Conservation (phyloP, 768 basidiomycete species). For the Lactarius quietus region DNA sequence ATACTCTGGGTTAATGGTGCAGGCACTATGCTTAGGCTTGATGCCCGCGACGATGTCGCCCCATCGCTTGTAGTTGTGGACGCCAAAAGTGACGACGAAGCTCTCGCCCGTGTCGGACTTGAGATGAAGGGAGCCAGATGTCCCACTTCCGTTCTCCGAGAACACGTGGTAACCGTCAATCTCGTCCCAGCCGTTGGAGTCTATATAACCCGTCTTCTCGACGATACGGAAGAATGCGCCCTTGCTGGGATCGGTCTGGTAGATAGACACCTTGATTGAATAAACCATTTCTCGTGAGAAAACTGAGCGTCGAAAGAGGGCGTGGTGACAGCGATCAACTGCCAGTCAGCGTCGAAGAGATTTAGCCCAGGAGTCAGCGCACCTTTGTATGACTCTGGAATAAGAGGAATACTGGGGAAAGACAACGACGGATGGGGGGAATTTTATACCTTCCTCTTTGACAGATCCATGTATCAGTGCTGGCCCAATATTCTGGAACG, state of each 20-base stretch:
- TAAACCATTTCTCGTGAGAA: constrained; percentile 13
- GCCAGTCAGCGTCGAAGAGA: too few relatives aligned
- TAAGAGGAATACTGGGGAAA: background rate
- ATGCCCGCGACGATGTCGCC: constrained; percentile 38
- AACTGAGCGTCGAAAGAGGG: too few relatives aligned
- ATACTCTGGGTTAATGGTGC: too few relatives aligned
- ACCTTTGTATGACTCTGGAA: too few relatives aligned
- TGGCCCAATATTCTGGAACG: too few relatives aligned
- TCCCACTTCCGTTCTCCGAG: constrained; percentile 39
- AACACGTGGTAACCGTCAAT: constrained; percentile 29
- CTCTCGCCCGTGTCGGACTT: constrained; percentile 27
- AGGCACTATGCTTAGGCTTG: background rate
- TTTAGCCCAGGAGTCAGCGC: too few relatives aligned
- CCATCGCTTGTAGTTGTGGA: constrained; percentile 42
- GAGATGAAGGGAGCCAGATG: constrained; percentile 39
- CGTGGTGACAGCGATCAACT: too few relatives aligned
- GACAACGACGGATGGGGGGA: too few relatives aligned
- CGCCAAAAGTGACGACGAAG: constrained; percentile 37
- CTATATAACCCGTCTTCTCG: constrained; percentile 37
- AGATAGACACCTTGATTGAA: constrained; percentile 26
- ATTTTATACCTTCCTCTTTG: too few relatives aligned
- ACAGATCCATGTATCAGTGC: too few relatives aligned
- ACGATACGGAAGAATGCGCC: constrained; percentile 32
- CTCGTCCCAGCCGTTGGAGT: constrained; percentile 35
- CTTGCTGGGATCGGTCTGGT: constrained; percentile 20